Evolutionary conservation across 345 rosid genomes (phyloP), one percentile per base, ranked within the genome.

Genomic region (Excoecaria cochinchinensis): DNA sequence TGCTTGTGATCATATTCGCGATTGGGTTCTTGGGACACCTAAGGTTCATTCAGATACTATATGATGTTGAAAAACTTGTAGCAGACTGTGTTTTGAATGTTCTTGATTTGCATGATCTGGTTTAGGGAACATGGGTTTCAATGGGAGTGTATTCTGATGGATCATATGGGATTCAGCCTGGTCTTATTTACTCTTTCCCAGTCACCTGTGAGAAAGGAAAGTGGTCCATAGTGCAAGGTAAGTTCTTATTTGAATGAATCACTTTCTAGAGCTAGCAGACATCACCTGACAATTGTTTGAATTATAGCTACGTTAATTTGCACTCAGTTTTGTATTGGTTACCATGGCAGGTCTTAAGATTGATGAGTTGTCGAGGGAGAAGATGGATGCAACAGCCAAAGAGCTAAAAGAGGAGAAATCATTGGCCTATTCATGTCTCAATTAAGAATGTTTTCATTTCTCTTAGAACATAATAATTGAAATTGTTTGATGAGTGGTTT

Each of bases 111-210:
- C 40, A 16, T 73, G 31, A 42, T 65, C 53, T 12, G 12, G 31
- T 38, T 42, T 55, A 90, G 93, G 97, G 98, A 47, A 86, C 83
- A 31, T 91, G 93, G 94, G 92, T 88, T 38, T 94, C 98, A 40
- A 92, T 90, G 97, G 98, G 97, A 63, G 98, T 94, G 47, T 89
- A 75, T 53, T 94, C 95, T n/a, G 97, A 94, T 79, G 97, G 97
- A 15, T 94, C 97, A 31, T 94, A 90, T 44, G 89, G 92, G 15
- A 84, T 91, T 55, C 87, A 74, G 40, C 73, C 92, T 15, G 98
- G 98, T 46, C 78, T 94, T 65, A 64, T 94, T 21, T 92, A 92
- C 86, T 92, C 97, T 1, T 94, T 89, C 48, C 98, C 97, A 5
- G 97, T 92, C 58, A 85, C 85, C 6, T 90, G 95, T 50, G 85